Evolutionary conservation across 305 asterid genomes (phyloP).

Genomic region (Solanum hybrid): DNA sequence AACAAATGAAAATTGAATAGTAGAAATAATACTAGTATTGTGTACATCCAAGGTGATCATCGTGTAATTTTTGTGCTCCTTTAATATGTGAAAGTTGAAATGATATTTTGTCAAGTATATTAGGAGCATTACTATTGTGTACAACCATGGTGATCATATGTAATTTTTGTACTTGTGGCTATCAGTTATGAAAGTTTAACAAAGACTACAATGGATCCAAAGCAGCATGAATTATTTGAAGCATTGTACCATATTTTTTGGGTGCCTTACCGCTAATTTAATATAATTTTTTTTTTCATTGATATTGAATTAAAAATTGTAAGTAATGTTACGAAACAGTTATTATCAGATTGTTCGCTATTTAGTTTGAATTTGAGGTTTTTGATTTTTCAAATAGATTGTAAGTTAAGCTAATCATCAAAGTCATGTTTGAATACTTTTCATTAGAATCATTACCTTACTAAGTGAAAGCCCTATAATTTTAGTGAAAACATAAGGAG

Average conservation of each 20-base stretch:
- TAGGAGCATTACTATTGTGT: not conserved
- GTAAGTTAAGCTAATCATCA: not conserved
- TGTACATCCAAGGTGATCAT: not conserved
- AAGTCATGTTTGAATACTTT: not conserved
- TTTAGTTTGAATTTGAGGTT: not conserved
- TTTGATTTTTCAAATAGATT: not conserved
- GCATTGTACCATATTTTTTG: not conserved
- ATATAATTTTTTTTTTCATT: no score
- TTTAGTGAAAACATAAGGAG: not conserved
- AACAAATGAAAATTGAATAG: not conserved
- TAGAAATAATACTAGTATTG: not conserved
- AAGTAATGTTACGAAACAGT: not conserved
- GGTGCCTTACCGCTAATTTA: not conserved
- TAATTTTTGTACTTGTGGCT: not conserved
- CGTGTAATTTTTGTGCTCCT: not conserved
- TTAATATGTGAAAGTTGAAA: not conserved
- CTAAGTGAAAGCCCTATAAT: not conserved
- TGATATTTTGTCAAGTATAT: not conserved
- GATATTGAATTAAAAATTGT: not conserved
- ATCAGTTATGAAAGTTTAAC: not conserved
- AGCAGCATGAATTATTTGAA: not conserved
- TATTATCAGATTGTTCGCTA: not conserved
- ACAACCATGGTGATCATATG: not conserved
- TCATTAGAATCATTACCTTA: not conserved
- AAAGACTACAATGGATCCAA: not conserved